A percentile compares a stretch with the other conserved stretches of the same genome.
Evolutionary conservation across 352 stramenopile species (phyloP).

Genomic region (Globisporangium rhizosaccharum): DNA sequence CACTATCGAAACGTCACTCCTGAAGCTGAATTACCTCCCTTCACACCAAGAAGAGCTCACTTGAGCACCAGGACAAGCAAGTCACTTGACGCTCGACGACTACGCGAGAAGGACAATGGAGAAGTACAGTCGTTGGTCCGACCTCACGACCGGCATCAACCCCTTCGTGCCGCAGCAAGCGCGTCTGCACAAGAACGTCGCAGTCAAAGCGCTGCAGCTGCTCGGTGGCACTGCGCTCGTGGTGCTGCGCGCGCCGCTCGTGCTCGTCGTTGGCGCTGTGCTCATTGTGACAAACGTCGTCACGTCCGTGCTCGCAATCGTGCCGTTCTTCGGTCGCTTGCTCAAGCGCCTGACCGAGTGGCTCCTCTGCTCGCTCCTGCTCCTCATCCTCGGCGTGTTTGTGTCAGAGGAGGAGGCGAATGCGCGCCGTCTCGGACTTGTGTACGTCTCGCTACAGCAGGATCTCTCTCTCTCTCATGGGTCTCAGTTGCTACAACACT

Average conservation of each 20-base stretch:
- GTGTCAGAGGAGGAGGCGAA: constrained; percentile 67
- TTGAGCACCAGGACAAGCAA: neutral
- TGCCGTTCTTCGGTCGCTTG: constrained; percentile 63
- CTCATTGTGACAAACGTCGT: constrained; percentile 47
- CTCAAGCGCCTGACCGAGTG: constrained; percentile 66
- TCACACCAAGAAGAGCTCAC: neutral
- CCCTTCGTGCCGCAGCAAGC: constrained; percentile 79
- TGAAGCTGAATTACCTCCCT: neutral
- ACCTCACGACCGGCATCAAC: constrained; percentile 83
- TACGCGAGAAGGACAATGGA: constrained; percentile 44
- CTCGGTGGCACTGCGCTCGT: constrained; percentile 37
- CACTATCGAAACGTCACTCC: too few species aligned
- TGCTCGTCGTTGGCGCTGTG: constrained; percentile 30
- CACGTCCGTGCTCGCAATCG: constrained; percentile 44
- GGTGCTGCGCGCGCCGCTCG: constrained; percentile 46
- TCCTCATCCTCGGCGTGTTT: constrained; percentile 63
- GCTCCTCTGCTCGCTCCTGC: constrained; percentile 62
- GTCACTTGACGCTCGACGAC: neutral
- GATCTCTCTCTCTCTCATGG: neutral
- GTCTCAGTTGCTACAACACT: neutral
- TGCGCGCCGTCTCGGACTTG: constrained; percentile 63
- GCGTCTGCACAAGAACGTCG: constrained; percentile 37
- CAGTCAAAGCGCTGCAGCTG: constrained; percentile 36
- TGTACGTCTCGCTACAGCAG: constrained; percentile 16
- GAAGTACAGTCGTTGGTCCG: constrained; percentile 84